These are phyloP conservation scores for Ceratobasidium sp. DNA, from an alignment of 1,284 basidiomycete genomes.

Conservation along the genomic window DNA sequence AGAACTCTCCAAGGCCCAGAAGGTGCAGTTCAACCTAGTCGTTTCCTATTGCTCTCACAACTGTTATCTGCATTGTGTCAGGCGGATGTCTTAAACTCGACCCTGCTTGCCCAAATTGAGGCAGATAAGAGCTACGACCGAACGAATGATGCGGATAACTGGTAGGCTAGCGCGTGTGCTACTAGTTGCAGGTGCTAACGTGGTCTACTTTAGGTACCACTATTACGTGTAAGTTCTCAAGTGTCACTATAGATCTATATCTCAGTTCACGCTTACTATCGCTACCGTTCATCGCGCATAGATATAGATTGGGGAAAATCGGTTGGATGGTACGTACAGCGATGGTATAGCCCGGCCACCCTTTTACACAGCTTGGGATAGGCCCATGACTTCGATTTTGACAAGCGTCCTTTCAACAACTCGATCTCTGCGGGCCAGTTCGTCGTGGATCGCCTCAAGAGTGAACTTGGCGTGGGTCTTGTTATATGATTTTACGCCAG, in stretches of 20 bases:
- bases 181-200: background rate
- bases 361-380: background rate
- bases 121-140: background rate
- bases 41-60: background rate
- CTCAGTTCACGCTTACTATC: background rate
- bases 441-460: background rate
- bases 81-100: background rate
- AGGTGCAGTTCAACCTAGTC: background rate
- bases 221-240: background rate
- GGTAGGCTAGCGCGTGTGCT: background rate
- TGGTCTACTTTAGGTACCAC: background rate
- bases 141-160: background rate
- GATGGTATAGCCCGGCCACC: background rate
- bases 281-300: background rate
- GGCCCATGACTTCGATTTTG: background rate
- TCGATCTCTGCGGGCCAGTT: background rate
- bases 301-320: background rate
- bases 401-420: background rate
- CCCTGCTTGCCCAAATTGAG: background rate
- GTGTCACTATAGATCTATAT: background rate
- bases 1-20: background rate
- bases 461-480: background rate
- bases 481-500: background rate
- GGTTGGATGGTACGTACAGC: background rate
- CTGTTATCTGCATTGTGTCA: background rate